phyloP scores from a whole-genome alignment of 192 early-diverging fungal species.

The Coemansia furcata region DNA sequence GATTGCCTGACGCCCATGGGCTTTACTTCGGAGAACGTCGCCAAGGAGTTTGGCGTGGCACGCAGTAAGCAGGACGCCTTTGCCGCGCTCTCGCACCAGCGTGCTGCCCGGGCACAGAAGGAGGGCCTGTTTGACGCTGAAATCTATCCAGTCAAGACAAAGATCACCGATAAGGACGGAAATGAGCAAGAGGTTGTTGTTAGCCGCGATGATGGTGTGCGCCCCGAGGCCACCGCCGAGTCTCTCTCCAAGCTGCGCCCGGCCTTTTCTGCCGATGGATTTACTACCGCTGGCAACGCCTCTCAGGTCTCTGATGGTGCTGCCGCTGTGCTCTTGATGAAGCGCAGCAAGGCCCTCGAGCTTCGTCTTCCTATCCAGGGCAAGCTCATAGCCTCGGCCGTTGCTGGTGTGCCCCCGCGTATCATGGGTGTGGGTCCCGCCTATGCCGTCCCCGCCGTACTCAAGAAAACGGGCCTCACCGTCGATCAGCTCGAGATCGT shows the following conservation, averaged over 20 bases:
- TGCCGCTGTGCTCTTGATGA: slow-evolving; percentile 93
- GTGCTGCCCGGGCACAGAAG: slow-evolving; percentile 84
- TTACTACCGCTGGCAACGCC: slow-evolving; percentile 92
- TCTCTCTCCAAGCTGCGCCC: slow-evolving; percentile 79
- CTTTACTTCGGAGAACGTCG: slow-evolving; percentile 97
- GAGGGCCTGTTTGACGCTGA: slow-evolving; percentile 89
- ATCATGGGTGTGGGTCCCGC: slow-evolving; percentile 99
- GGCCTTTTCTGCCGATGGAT: slow-evolving; percentile 82
- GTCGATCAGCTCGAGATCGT: slow-evolving; percentile 80
- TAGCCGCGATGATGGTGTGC: slow-evolving; percentile 88
- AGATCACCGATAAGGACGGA: slow-evolving; percentile 75
- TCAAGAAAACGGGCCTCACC: slow-evolving; percentile 74
- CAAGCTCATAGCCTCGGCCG: slow-evolving; percentile 82
- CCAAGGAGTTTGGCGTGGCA: slow-evolving; percentile 77
- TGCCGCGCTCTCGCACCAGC: slow-evolving; percentile 78
- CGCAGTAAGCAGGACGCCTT: slow-evolving; percentile 92
- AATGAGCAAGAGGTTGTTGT: slow-evolving; percentile 71
- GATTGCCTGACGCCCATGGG: slow-evolving; percentile 91
- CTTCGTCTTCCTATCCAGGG: slow-evolving; percentile 82
- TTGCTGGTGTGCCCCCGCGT: slow-evolving; percentile 86
- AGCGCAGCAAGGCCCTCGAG: slow-evolving; percentile 85
- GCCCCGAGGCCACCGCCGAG: slow-evolving; percentile 73
- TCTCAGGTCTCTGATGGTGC: slow-evolving; percentile 99
- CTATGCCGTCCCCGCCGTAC: slow-evolving; percentile 85
- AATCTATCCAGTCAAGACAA: slow-evolving; percentile 79